Evolutionary conservation across 179 eudicot genomes (phyloP).

Genomic region (Corrigiola litoralis): DNA sequence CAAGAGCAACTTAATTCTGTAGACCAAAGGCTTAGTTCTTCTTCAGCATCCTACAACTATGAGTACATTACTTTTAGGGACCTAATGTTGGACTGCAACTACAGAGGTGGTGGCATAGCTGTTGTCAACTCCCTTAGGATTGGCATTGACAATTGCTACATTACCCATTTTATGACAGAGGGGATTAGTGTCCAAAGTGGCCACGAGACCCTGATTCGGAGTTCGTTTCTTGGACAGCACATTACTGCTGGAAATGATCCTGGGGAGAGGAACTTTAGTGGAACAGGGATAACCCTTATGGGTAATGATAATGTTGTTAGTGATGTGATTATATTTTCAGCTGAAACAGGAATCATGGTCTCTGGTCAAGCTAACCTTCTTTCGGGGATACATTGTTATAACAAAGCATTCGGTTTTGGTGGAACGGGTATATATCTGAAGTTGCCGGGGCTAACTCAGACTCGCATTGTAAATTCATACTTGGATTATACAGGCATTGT

Average conservation of each 20-base stretch:
- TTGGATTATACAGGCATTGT: conserved; percentile 74
- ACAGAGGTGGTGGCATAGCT: conserved; percentile 66
- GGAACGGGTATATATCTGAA: conserved; percentile 71
- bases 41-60: conserved; percentile 30
- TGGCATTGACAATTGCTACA: conserved; percentile 60
- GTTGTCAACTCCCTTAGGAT: conserved; percentile 49
- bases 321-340: conserved; percentile 69
- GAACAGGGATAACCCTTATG: conserved; percentile 51
- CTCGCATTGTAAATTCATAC: conserved; percentile 67
- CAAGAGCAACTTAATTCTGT: conserved; percentile 2
- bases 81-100: conserved; percentile 62
- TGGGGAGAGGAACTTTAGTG: conserved; percentile 49
- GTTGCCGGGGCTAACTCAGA: conserved; percentile 64
- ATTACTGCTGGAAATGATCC: conserved; percentile 61
- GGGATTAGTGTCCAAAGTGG: conserved; percentile 62
- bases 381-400: conserved; percentile 78
- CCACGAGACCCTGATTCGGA: conserved; percentile 64
- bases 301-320: conserved; percentile 73
- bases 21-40: conserved; percentile 9
- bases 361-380: conserved; percentile 61
- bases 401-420: conserved; percentile 71
- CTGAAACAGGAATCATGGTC: conserved; percentile 47
- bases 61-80: conserved; percentile 64
- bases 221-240: conserved; percentile 64
- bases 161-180: conserved; percentile 54